Evolutionary conservation across 176 grass and related monocot species (phyloP), one percentile per base, ranked within the genome.

Genomic region (Rhynchospora pubera): DNA sequence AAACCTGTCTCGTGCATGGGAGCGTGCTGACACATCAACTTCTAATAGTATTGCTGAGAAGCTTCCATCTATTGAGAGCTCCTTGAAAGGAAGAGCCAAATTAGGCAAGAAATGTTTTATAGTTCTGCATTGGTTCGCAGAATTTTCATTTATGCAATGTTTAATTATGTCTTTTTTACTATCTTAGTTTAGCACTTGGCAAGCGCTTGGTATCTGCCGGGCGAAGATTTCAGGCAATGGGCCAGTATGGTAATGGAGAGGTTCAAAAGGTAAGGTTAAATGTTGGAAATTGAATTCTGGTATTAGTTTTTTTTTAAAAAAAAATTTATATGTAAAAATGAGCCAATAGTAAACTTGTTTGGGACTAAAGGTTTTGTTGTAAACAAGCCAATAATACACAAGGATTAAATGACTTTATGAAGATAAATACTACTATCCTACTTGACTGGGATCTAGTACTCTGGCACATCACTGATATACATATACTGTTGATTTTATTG

Each of bases 181-280:
- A 84, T 81, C 80, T 87, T 92, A 89, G 83, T 85, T 79, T 85
- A 98, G 95, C 90, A 80, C 88, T 93, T 79, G 92, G 95, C 83
- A 98, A 94, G 80, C 90, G 95, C 52, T 71, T 98, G 82, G 79
- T 88, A 68, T 87, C 89, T 59, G 85, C 92, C 76, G 92, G 90
- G 86, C 87, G 89, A 67, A 98, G 84, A 84, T 98, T 98, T 77
- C 85, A 93, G 46, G 79, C 87, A 2, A 94, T 90, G 92, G 92
- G 92, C 6, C 89, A 90, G 63, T 94, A 93, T 8, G 84, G 87
- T 19, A 47, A 93, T 74, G 92, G 92, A 85, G 90, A 98, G 79
- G 44, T 84, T 18, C 90, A 94, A 83, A 93, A 51, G 87, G 92
- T 93, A 77, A 86, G 82, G 4, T 21, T 68, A 11, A 11, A 90